Base-by-base conservation (phyloP, 2,329 filamentous ascomycete genomes). In the Colletotrichum musicola region DNA sequence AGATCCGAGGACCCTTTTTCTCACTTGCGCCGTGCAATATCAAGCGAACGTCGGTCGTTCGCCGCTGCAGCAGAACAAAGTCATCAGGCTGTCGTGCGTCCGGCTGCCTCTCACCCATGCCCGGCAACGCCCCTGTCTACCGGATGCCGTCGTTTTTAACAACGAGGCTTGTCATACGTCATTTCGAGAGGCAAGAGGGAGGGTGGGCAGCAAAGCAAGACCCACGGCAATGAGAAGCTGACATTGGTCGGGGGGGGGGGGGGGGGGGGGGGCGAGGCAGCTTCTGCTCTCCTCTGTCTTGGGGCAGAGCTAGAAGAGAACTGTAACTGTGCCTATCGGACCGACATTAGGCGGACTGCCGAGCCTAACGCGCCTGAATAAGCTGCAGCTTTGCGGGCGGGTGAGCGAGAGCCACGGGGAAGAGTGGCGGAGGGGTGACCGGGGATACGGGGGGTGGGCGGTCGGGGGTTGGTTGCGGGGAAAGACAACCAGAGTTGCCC, bases 271-370 rank as follows among this genome's bases (percentile, higher is more conserved):
- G 42, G 46, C 27, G 18, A 14, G 38, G 49, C 55, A 30, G 30
- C 38, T 16, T 64, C 13, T 61, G n/a, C 44, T n/a, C 13, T 65
- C 20, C 40, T 49, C 40, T 38, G 1, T 49, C 18, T 54, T 18
- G 7, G 27, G 20, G 25, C 40, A 46, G 38, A 35, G 35, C 18
- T 27, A 22, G 18, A 64, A 27, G 38, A 30, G 27, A 58, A 6
- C 9, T 63, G 9, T 55, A 58, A 6, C 9, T 63, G 9, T 55
- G 22, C 42, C 30, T 62, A 61, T 64, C 68, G 49, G 68, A 59
- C 64, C 68, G 64, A 70, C 35, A 63, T 42, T 40, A 56, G 64
- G 56, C 68, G 56, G 59, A 68, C 55, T 68, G 60, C 68, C 60
- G 64, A 70, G 68, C 55, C 64, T 38, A 16, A 69, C 10, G 44